Conservation (phyloP, 1,284 basidiomycete genomes). For the Rhodotorula sp. region DNA sequence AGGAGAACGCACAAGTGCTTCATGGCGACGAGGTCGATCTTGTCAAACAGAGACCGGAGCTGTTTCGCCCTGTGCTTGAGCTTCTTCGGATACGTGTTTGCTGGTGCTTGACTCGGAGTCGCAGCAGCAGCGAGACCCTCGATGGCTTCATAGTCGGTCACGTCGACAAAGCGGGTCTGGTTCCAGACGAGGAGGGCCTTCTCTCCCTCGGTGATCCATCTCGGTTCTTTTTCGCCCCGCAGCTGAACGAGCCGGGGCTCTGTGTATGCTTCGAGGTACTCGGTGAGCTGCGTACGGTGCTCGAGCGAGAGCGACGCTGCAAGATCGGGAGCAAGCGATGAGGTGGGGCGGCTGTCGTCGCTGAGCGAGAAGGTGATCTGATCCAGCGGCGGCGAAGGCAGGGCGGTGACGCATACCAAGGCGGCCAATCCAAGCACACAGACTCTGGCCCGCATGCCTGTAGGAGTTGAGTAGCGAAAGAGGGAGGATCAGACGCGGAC, state of each 20-base stretch:
- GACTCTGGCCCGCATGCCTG: background rate
- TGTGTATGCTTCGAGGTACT: conserved; percentile 31
- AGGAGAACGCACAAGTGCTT: conserved; percentile 34
- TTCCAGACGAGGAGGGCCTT: conserved; percentile 43
- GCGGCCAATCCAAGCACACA: background rate
- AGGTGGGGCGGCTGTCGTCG: background rate
- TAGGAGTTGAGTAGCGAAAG: background rate
- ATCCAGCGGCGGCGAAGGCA: background rate
- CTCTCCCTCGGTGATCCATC: conserved; percentile 42
- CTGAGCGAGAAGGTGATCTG: background rate
- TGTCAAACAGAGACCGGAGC: conserved; percentile 42
- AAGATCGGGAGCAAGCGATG: no score
- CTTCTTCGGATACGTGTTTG: conserved; percentile 17
- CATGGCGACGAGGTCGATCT: conserved; percentile 68
- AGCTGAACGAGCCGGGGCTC: conserved; percentile 20
- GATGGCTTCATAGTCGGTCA: conserved; percentile 37
- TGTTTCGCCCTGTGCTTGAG: conserved; percentile 14
- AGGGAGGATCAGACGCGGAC: background rate
- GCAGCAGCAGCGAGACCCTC: background rate
- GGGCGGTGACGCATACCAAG: background rate
- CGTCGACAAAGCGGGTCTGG: conserved; percentile 42
- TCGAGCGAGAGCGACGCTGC: background rate
- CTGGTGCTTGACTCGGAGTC: background rate
- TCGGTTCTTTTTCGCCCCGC: conserved; percentile 6
- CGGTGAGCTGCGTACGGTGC: conserved; percentile 18